Percentiles rank a stretch among this genome's conserved stretches.
These are phyloP conservation scores for Cutaneotrichosporon sp. DNA, from an alignment of 1,284 basidiomycete species.

Conservation along the genomic window DNA sequence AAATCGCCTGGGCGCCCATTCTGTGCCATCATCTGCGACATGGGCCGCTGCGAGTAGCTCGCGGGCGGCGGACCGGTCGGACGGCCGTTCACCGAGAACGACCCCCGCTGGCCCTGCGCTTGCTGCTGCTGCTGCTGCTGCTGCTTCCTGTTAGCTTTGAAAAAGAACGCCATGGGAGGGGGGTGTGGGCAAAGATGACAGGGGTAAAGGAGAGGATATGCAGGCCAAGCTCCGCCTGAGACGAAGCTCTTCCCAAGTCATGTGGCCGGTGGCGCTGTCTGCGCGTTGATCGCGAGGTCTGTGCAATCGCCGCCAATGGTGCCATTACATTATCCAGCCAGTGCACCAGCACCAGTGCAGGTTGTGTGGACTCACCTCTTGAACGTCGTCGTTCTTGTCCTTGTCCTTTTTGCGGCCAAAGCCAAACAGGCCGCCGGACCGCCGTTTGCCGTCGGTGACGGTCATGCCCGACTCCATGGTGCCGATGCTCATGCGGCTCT, in stretches of 20 bases:
- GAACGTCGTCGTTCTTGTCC: background rate
- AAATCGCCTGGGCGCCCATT: constrained; percentile 14
- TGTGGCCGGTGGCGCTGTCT: no score
- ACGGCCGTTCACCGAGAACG: constrained; percentile 11
- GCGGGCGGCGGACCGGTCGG: background rate
- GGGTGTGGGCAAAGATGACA: background rate
- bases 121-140: constrained; percentile 1
- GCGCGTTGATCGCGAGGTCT: no score
- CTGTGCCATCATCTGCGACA: background rate
- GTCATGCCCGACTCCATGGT: constrained; percentile 9
- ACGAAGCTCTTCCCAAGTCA: background rate
- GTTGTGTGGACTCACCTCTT: constrained; percentile 8
- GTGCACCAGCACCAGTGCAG: background rate
- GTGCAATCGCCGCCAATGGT: background rate
- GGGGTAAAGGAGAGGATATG: background rate
- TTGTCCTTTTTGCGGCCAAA: constrained; percentile 21
- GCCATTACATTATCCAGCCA: background rate
- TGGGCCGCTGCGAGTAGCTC: background rate
- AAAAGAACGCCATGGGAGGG: background rate
- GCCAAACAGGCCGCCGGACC: constrained; percentile 17
- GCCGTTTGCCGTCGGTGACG: constrained; percentile 12
- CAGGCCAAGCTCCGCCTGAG: no score
- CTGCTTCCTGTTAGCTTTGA: background rate
- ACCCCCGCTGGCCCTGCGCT: background rate
- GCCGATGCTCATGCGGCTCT: constrained; percentile 11